Percentiles rank a stretch among this genome's conserved stretches.
Conservation (phyloP, 257 asterid genomes). For the Ilex asprella region DNA sequence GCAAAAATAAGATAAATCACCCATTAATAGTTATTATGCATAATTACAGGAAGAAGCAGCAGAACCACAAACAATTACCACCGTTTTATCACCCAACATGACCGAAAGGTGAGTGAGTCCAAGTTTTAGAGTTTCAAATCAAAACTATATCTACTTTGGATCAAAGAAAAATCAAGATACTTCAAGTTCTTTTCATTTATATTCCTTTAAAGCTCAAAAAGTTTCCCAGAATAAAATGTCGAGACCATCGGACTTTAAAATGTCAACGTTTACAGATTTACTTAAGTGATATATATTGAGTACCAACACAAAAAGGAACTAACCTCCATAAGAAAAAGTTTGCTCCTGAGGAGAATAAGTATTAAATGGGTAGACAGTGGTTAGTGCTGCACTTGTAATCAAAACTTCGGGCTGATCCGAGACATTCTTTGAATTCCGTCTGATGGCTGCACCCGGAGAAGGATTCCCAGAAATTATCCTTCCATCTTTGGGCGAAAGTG, state of each 20-base stretch:
- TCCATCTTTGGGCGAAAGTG: slow-evolving; percentile 75
- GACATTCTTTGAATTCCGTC: slow-evolving; percentile 55
- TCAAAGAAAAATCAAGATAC: no score
- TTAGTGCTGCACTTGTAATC: slow-evolving; percentile 50
- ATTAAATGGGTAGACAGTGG: slow-evolving; percentile 42
- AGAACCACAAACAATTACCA: slow-evolving; percentile 3
- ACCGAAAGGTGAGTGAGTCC: no score
- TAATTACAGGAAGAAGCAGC: slow-evolving; percentile 4
- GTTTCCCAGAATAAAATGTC: no score
- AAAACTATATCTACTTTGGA: neutral
- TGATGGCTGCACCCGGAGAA: slow-evolving; percentile 53
- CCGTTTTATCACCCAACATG: no score
- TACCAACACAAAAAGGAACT: slow-evolving; percentile 12
- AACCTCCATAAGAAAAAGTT: slow-evolving; percentile 78
- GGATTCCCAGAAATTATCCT: slow-evolving; percentile 63
- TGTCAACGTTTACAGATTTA: neutral
- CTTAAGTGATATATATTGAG: neutral
- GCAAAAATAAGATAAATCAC: slow-evolving; percentile 16
- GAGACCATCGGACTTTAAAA: no score
- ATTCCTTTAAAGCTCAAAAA: no score
- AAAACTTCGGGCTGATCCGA: slow-evolving; percentile 56
- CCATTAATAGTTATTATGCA: neutral
- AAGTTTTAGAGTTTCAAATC: slow-evolving; percentile 2
- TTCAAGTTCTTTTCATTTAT: no score
- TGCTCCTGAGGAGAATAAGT: slow-evolving; percentile 65